Base-by-base conservation (phyloP, 441 rosid genomes). In the Theobroma grandiflorum region DNA sequence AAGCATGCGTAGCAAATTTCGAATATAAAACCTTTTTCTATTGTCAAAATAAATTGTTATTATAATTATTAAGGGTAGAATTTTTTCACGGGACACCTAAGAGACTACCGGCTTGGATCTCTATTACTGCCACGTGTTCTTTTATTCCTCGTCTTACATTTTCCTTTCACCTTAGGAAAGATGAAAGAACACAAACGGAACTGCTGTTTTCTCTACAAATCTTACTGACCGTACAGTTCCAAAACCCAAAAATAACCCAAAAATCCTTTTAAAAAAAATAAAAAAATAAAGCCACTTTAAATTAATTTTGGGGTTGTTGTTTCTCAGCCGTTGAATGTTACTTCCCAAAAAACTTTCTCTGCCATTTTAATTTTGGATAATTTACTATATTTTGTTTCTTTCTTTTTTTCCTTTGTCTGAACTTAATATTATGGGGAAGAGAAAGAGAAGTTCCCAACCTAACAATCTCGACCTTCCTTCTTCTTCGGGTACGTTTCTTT, bases 401-500 rank as follows among this genome's bases (percentile, higher is more conserved):
- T 33, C 43, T 40, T 3, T 67, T 49, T 12, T 57, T 33, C 22
- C 22, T 15, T 33, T 45, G 74, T 70, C 26, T 70, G 59, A 70
- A 15, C 15, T 72, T 49, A 35, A 12, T 45, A 67, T 68, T 38
- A 86, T 88, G 88, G 88, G 90, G 59, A 89, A 85, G 78, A 81
- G 88, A 80, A 82, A 81, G 86, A 74, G 86, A 80, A 81, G 72
- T 69, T 43, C 61, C 63, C 57, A 57, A 55, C 38, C 42, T 66
- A 72, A 52, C 73, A 71, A 75, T 70, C 64, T 67, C 72, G 38
- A 72, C 47, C 61, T 57, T 58, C 85, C 86, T 80, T 40, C 86
- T 85, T 74, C 86, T 74, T 68, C 90, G 79, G 90, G 88, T 89
- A 81, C 69, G 66, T 78, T 79, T 78, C 12, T 6, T 50, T 72